These are phyloP conservation scores for Phialocephala sp. DNA, from an alignment of 2,329 filamentous ascomycete species.

Conservation along the genomic window DNA sequence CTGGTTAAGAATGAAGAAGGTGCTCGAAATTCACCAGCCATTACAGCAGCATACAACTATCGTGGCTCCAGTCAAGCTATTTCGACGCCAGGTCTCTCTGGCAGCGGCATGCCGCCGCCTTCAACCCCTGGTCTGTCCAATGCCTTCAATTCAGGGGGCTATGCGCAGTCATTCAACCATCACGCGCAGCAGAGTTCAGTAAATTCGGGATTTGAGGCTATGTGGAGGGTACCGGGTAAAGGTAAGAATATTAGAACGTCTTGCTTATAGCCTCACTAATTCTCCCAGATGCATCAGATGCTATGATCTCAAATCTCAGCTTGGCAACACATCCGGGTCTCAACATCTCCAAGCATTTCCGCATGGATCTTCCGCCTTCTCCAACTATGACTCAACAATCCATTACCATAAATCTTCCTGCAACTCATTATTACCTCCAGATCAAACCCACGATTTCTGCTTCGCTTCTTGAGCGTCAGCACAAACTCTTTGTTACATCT, in stretches of 20 bases:
- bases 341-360: constrained; percentile 64
- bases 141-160: constrained; percentile 34
- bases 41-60: constrained; percentile 33
- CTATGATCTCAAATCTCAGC: constrained; percentile 70
- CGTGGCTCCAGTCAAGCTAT: constrained; percentile 49
- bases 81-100: constrained; percentile 35
- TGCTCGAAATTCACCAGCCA: constrained; percentile 40
- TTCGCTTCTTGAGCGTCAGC: constrained; percentile 69
- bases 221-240: constrained; percentile 51
- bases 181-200: constrained; percentile 39
- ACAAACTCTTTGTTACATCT: constrained; percentile 76
- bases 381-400: constrained; percentile 72
- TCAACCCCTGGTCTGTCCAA: constrained; percentile 37
- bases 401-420: constrained; percentile 71
- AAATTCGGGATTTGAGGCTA: constrained; percentile 49
- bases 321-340: constrained; percentile 72
- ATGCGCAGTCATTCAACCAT: constrained; percentile 41
- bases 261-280: constrained; percentile 21
- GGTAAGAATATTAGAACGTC: constrained; percentile 45
- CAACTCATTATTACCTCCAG: constrained; percentile 72
- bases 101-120: constrained; percentile 41
- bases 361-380: constrained; percentile 69
- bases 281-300: constrained; percentile 59
- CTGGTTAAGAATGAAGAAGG: constrained; percentile 48
- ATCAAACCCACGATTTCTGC: constrained; percentile 70